Base-by-base conservation (phyloP, 164 flowering plant species). In the Kingdonia uniflora region DNA sequence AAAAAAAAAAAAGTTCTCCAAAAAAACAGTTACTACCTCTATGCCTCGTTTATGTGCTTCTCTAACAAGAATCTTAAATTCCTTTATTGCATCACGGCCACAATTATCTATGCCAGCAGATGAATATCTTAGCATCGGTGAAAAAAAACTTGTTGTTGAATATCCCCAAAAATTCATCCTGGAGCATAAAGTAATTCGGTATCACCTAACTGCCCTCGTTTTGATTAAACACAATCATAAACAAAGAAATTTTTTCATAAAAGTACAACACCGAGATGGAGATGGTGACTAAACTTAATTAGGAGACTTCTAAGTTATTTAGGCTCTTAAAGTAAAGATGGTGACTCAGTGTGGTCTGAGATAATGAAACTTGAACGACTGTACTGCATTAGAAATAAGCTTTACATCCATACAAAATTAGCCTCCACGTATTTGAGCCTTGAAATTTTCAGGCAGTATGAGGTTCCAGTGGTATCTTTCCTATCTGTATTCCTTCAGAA, bases 91-190 rank as follows among this genome's bases (percentile, higher is more conserved):
- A 64, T 76, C 87, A 56, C 49, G 73, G 35, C 96, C 97, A 74
- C 77, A 74, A 51, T 81, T 77, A 37, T 57, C 67, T 51, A 41
- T 63, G 29, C 92, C 96, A 67, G 76, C 68, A 55, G 89, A 76
- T 46, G 98, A 79, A 55, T 91, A 91, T 74, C 98, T 80, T 56
- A 76, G 67, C 98, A 91, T 91, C 25, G 98, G 96, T 54, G 98
- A 83, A 69, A 91, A 91, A 74, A 54, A 87, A 61, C 80, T 83
- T 62, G 85, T 56, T n/a, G 98, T 85, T 52, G 98, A 91, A 71
- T 91, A 91, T 51, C 98, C 98, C 98, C 98, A 91, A 69, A 87
- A 91, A 43, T 91, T 91, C 65, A 87, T 47, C 80, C 97, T 90
- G 78, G 24, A 67, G 17, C 45, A 68, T 42, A 42, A 61, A 53